A percentile compares a stretch with the other conserved stretches of the same genome.
phyloP scores from a whole-genome alignment of 1,284 basidiomycete species.

The Tremellales sp. region DNA sequence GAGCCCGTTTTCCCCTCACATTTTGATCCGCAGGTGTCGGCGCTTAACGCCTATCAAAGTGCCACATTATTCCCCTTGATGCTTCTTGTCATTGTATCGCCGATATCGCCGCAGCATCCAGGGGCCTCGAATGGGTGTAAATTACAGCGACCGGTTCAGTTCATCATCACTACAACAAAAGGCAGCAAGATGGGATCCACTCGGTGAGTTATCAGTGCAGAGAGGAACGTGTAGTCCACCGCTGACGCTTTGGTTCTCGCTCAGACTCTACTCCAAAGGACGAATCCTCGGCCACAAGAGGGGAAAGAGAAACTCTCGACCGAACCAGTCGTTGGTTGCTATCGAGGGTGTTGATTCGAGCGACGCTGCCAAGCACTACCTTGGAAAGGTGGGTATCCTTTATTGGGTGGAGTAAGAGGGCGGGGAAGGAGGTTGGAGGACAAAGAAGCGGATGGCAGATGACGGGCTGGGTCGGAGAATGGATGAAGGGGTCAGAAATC shows the following conservation, averaged over 20 bases:
- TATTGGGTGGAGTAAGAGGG: neutral
- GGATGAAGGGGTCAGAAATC: neutral
- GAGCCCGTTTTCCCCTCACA: neutral
- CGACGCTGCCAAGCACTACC: constrained; percentile 95
- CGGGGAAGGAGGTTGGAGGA: constrained; percentile 2
- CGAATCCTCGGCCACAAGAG: constrained; percentile 98
- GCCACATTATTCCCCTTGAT: neutral
- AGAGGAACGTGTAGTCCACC: neutral
- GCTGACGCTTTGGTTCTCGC: constrained; percentile 2
- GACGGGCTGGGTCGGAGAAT: neutral
- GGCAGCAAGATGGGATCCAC: constrained; percentile 1
- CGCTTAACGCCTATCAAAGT: constrained; percentile 5
- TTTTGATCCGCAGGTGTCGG: neutral
- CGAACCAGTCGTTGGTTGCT: constrained; percentile 93
- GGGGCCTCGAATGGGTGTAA: neutral
- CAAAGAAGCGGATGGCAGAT: constrained; percentile 1
- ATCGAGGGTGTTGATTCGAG: constrained; percentile 94
- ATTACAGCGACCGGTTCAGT: constrained; percentile 11
- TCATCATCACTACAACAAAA: neutral
- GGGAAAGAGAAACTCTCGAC: constrained; percentile 91
- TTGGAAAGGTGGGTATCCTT: constrained; percentile 77
- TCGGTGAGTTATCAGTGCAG: neutral
- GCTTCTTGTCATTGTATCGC: constrained; percentile 1
- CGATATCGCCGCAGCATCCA: neutral
- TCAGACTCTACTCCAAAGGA: constrained; percentile 93